Evolutionary conservation across 2,329 filamentous ascomycete species (phyloP), one percentile per base, ranked within the genome.

Genomic region (Lomentospora prolificans): DNA sequence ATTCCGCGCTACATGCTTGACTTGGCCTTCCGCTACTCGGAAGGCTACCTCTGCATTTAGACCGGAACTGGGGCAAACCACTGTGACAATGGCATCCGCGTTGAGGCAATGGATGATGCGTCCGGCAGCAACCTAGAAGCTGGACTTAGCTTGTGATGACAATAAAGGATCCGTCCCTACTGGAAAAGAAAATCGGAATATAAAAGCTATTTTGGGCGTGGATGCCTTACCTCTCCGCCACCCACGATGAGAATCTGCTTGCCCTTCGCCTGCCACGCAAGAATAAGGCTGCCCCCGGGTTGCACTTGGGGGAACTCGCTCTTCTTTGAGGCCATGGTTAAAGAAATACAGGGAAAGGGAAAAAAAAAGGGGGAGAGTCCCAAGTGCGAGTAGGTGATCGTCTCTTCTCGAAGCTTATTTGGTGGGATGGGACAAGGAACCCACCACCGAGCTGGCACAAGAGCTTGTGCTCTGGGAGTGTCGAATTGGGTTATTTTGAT

Each of bases 51-150:
- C 94, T 10, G 87, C 80, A 69, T 95, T 95, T 55, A 97, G 81
- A 54, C 92, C 90, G 3, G 84, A 76, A 53, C 80, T 72, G 1
- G 94, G 94, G 59, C 85, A 89, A 27, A 97, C 82, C 59, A 97
- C 85, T 19, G 86, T 92, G 56, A 99, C 89, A 67, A 82, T 81
- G 66, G 92, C 94, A 65, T 97, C 92, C 70, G 94, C 94, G 68
- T 96, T 95, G 72, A 96, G 89, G 59, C 92, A 86, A 72, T 95
- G 89, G 58, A 96, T 79, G 64, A 99, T 95, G 59, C 94, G 89
- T 56, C 92, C 91, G 56, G 94, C 91, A 58, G 94, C 94, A 61
- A 99, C 94, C 94, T 97, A 17, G 65, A 64, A 57, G n/a, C 58
- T 50, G 19, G 51, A 33, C 19, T 54, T 56, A 51, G 51, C 31